phyloP scores from a whole-genome alignment of 2,329 filamentous ascomycete genomes.

The Lasiodiplodia theobromae region DNA sequence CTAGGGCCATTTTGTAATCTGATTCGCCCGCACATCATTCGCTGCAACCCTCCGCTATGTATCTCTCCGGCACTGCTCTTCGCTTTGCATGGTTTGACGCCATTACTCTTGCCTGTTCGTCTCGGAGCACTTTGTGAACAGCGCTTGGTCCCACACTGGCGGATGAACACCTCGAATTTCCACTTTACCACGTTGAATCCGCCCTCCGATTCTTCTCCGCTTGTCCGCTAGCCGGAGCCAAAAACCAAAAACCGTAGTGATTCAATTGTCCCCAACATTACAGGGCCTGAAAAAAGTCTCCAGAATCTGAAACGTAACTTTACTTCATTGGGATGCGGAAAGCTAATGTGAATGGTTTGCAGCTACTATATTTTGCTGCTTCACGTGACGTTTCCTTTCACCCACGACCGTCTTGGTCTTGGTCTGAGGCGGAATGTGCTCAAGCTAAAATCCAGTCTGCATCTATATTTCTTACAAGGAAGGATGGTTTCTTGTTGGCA shows the following conservation, averaged over 20 bases:
- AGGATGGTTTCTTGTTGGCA: background rate
- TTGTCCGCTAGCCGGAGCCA: background rate
- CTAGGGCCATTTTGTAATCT: constrained; percentile 29
- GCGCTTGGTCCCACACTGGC: background rate
- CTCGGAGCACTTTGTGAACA: background rate
- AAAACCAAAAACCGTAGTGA: background rate
- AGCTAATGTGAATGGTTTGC: background rate
- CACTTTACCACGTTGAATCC: background rate
- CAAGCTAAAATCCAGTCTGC: background rate
- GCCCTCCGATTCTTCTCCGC: background rate
- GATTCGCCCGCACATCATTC: constrained; percentile 27
- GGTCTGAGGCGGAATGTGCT: background rate
- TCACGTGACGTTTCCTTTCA: background rate
- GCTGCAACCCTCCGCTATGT: constrained; percentile 4
- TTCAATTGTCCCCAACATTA: background rate
- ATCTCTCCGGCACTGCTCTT: background rate
- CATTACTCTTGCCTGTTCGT: background rate
- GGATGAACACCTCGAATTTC: background rate
- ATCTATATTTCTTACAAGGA: background rate
- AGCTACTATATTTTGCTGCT: background rate
- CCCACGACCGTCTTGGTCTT: background rate
- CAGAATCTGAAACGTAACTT: background rate
- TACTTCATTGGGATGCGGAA: background rate
- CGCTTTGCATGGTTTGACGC: background rate
- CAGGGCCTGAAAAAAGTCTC: background rate